Conservation (phyloP, 208 protist genomes). For the Leishmania martiniquensis region DNA sequence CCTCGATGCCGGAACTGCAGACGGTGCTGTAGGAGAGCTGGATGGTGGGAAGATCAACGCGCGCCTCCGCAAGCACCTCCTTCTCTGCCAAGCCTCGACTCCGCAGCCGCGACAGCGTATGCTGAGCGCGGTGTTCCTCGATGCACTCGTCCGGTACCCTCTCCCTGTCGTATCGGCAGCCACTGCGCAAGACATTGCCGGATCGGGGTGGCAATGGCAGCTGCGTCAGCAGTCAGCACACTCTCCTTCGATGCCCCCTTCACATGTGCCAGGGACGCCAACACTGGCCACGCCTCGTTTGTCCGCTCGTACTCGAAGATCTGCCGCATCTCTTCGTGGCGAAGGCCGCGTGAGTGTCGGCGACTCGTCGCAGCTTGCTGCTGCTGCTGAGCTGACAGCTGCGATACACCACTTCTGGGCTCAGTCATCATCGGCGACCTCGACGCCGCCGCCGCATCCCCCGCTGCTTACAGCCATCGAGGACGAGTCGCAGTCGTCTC, state of each 20-base stretch:
- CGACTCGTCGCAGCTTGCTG: background rate
- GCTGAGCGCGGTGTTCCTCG: background rate
- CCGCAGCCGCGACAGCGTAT: background rate
- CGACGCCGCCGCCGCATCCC: background rate
- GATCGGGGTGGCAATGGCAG: background rate
- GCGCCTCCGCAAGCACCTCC: constrained; percentile 7
- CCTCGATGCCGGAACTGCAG: background rate
- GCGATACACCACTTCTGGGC: constrained; percentile 4
- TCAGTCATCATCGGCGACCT: background rate
- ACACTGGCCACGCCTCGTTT: too few relatives aligned
- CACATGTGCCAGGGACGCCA: background rate
- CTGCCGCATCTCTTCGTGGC: background rate
- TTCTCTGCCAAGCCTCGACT: background rate
- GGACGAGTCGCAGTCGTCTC: background rate
- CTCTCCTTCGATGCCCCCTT: background rate
- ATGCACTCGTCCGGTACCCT: constrained; percentile 18
- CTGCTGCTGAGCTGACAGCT: background rate
- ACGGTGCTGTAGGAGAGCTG: background rate
- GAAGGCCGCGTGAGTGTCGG: background rate
- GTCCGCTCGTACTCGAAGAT: background rate
- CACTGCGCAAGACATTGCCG: constrained; percentile 17
- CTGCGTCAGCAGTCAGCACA: background rate
- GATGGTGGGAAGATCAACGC: constrained; percentile 1
- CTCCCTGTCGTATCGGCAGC: constrained; percentile 22
- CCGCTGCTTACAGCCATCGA: background rate